Base-by-base conservation (phyloP, 2,329 filamentous ascomycete species). In the Tolypocladium endophyticum region DNA sequence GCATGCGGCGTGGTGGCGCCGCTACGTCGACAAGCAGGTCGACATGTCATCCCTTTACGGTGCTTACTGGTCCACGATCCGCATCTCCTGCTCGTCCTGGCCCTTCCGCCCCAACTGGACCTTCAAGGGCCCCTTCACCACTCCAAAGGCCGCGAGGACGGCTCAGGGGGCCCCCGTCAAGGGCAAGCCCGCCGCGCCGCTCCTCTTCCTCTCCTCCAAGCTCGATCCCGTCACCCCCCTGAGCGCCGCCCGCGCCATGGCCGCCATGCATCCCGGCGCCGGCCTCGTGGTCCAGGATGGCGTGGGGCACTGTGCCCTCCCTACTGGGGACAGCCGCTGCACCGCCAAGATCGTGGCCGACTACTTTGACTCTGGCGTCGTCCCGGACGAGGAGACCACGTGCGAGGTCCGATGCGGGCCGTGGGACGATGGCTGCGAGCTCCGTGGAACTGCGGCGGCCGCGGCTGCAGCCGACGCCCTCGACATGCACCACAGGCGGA, bases 181-280 rank as follows among this genome's bases (percentile, higher is more conserved):
- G 16, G 73, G 68, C 9, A 69, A 63, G 45, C 78, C 78, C 0
- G 67, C 68, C 0, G 74, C 74, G 4, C 78, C 79, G 4, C 61
- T 80, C 33, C 65, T 81, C 35, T 79, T 79, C 64, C 62, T 80
- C 4, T 71, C 73, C 14, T 76, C 74, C 58, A 62, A 69, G 7
- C 70, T 74, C 8, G 78, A 81, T 59, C 79, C 79, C 16, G 74
- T 79, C 14, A 81, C 79, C 33, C 79, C 79, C 6, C 63, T 76
- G 43, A 55, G 56, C 57, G 72, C 60, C 72, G 77, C 67, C 69
- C 76, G 62, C 7, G 60, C 58, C 38, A 71, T 70, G 65, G 63
- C 68, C 8, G 57, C 53, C 39, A 25, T 55, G 8, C 70, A 73
- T 54, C 68, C 68, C 1, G 69, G 68, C 20, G 64, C 72, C 1